Evolutionary conservation across 352 stramenopile species (phyloP).

Genomic region (Phytophthora capsici): DNA sequence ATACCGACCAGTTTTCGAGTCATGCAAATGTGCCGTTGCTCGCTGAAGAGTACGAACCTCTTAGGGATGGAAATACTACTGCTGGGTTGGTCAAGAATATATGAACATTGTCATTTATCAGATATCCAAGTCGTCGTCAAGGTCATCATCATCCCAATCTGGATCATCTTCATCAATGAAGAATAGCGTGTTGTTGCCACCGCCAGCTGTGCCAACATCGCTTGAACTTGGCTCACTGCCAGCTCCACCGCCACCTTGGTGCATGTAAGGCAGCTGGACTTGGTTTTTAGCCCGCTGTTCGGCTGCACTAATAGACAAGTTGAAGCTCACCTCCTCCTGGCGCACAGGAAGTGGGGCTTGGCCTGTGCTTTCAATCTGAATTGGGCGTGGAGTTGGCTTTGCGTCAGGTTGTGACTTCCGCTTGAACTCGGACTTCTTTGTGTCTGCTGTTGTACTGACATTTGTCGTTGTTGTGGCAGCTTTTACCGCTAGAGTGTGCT

Average conservation of each 20-base stretch:
- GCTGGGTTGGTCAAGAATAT: too few species aligned
- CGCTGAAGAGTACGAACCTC: slow-evolving; percentile 7
- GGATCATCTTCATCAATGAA: slow-evolving; percentile 86
- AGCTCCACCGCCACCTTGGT: slow-evolving; percentile 36
- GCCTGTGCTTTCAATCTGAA: not conserved
- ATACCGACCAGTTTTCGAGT: slow-evolving; percentile 12
- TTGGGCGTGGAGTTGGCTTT: not conserved
- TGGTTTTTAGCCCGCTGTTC: slow-evolving; percentile 67
- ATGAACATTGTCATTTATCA: slow-evolving; percentile 7
- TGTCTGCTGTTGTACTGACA: not conserved
- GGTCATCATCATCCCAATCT: slow-evolving; percentile 72
- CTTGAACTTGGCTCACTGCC: slow-evolving; percentile 4
- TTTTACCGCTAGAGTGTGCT: not conserved
- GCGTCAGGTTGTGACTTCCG: slow-evolving; percentile 7
- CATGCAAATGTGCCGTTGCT: slow-evolving; percentile 29
- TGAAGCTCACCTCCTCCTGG: slow-evolving; percentile 74
- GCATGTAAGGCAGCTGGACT: slow-evolving; percentile 79
- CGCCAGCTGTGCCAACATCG: slow-evolving; percentile 1
- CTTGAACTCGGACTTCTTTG: slow-evolving; percentile 11
- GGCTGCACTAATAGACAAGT: slow-evolving; percentile 62
- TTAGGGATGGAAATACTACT: not conserved
- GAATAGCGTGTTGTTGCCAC: slow-evolving; percentile 50
- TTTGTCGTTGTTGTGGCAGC: slow-evolving; percentile 5
- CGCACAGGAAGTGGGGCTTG: slow-evolving; percentile 52
- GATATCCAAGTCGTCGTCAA: slow-evolving; percentile 67